Conservation (phyloP, 2,329 filamentous ascomycete genomes). For the Penicillium sp. region DNA sequence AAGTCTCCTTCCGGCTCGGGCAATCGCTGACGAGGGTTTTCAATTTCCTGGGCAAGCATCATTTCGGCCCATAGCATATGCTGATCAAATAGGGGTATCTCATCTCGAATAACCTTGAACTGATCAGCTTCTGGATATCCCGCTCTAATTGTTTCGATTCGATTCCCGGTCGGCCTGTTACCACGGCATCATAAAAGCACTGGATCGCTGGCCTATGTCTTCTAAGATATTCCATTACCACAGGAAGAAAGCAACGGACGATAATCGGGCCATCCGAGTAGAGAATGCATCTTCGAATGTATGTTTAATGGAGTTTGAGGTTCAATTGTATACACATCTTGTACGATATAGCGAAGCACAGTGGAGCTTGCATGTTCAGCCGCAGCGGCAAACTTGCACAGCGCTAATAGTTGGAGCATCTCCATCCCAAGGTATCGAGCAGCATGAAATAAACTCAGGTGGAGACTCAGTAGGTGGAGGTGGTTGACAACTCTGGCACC, state of each 20-base stretch:
- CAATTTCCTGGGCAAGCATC: background rate
- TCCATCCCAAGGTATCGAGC: constrained; percentile 15
- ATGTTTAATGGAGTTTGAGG: background rate
- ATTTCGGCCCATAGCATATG: background rate
- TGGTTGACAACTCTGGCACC: constrained; percentile 12
- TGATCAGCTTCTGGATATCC: background rate
- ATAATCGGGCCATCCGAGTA: background rate
- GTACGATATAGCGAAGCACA: constrained; percentile 9
- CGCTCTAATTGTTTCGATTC: background rate
- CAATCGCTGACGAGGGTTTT: background rate
- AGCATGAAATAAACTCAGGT: constrained; percentile 16
- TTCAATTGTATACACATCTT: constrained; percentile 6
- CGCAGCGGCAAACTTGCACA: constrained; percentile 5
- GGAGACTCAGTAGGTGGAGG: constrained; percentile 11
- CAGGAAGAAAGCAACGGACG: background rate
- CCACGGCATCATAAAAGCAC: background rate
- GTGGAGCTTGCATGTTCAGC: constrained; percentile 10
- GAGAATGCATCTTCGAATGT: background rate
- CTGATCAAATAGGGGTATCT: background rate
- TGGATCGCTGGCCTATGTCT: background rate
- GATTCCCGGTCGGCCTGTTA: background rate
- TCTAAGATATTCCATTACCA: background rate
- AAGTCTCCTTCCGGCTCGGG: background rate
- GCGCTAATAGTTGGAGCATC: constrained; percentile 12
- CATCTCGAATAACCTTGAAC: background rate